Evolutionary conservation across 441 rosid genomes (phyloP), one percentile per base, ranked within the genome.

Genomic region (Daphne laureola): DNA sequence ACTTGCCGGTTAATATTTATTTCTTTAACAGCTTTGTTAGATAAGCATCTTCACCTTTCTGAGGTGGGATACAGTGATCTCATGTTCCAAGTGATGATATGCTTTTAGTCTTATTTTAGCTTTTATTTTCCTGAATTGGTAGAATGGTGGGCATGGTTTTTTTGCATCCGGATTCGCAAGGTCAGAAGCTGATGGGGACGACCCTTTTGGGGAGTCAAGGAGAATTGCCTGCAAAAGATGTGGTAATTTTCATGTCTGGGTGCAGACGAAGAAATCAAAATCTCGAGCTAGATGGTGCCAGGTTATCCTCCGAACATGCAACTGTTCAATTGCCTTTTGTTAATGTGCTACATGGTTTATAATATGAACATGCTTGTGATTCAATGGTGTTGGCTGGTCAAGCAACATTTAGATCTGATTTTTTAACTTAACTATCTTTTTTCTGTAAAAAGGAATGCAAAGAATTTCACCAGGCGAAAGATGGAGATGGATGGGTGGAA

Each of bases 401-500:
- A 26, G 50, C 38, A 25, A 17, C 18, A 26, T 35, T 45, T 52
- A 53, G 13, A 54, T 49, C 31, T 50, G 51, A 27, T 40, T 46
- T 12, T 31, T 17, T 54, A 60, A 55, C 64, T 64, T 53, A 21
- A 42, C 72, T 66, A 57, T 38, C 40, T 46, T 62, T 69, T 62
- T 66, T 31, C 38, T 31, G 38, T 31, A 31, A 0, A 55, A 59
- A 93, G 99, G 99, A 93, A 57, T 93, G 97, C 79, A 78, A 85
- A 62, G 96, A 90, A 51, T 87, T 80, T 59, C 97, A 93, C 71
- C 97, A 55, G 68, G 93, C 93, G 62, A 93, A 87, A 73, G 99
- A 93, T 75, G 99, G 97, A 67, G 97, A 93, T 77, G 99, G 97
- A 70, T 93, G 99, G 97, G 84, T 90, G 54, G 97, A 93, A 69